phyloP scores from a whole-genome alignment of 1,284 basidiomycete genomes.

The Cutaneotrichosporon cavernicola region DNA sequence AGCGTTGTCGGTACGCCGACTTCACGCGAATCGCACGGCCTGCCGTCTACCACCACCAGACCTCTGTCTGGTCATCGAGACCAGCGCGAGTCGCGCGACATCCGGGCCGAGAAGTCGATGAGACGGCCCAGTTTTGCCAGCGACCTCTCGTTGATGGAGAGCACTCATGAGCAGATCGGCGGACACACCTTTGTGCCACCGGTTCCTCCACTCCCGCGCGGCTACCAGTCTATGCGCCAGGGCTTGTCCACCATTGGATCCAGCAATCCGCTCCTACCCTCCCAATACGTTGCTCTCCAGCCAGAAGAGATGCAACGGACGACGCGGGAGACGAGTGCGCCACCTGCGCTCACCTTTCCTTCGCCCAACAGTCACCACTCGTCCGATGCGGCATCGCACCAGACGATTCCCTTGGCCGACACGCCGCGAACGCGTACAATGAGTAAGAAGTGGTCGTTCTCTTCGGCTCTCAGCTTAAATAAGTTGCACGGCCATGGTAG shows the following conservation, averaged over 20 bases:
- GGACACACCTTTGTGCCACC: constrained; percentile 68
- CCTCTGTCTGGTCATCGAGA: constrained; percentile 64
- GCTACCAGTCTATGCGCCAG: constrained; percentile 64
- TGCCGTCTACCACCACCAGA: constrained; percentile 59
- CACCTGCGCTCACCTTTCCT: constrained; percentile 14
- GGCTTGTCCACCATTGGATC: constrained; percentile 27
- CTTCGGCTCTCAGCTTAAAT: constrained; percentile 80
- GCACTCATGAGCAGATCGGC: constrained; percentile 44
- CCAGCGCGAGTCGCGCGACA: constrained; percentile 9
- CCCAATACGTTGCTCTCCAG: constrained; percentile 17
- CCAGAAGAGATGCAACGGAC: constrained; percentile 4
- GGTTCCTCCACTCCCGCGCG: constrained; percentile 93
- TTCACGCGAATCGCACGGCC: constrained; percentile 38
- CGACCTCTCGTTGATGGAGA: constrained; percentile 63
- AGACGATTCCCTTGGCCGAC: constrained; percentile 4
- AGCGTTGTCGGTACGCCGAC: constrained; percentile 64
- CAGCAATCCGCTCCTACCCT: constrained; percentile 13
- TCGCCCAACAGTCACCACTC: constrained; percentile 18
- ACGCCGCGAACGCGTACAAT: constrained; percentile 30
- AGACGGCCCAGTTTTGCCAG: constrained; percentile 67
- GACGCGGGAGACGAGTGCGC: constrained; percentile 3
- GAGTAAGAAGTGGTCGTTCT: constrained; percentile 96
- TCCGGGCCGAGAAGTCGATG: constrained; percentile 26
- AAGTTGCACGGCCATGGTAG: constrained; percentile 48
- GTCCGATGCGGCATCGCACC: constrained; percentile 8